Conservation (phyloP, 1,284 basidiomycete genomes). For the Cryptococcus wingfieldii region DNA sequence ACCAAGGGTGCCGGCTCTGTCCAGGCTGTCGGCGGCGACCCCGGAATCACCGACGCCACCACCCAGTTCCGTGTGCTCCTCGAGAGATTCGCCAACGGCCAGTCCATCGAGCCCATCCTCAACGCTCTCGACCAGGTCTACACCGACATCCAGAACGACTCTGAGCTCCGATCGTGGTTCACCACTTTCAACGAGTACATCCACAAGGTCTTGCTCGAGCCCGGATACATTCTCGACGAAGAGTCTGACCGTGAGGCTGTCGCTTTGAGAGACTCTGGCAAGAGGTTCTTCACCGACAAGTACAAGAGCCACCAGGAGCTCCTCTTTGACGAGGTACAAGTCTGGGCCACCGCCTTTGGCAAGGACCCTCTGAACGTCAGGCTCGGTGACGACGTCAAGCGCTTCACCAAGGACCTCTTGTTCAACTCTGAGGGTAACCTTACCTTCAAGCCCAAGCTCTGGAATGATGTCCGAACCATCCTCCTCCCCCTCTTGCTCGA, state of each 20-base stretch:
- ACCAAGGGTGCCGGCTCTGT: conserved; percentile 47
- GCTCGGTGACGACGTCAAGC: conserved; percentile 77
- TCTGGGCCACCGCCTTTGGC: conserved; percentile 77
- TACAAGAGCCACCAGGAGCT: conserved; percentile 80
- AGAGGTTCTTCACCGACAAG: conserved; percentile 74
- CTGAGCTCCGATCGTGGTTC: conserved; percentile 76
- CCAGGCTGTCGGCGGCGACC: conserved; percentile 54
- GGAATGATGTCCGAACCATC: conserved; percentile 76
- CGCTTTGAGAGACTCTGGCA: conserved; percentile 64
- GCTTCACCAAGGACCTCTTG: conserved; percentile 74
- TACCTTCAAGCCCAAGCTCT: conserved; percentile 82
- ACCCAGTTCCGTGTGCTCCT: conserved; percentile 71
- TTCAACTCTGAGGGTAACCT: conserved; percentile 73
- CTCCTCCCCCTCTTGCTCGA: conserved; percentile 77
- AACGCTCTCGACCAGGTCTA: conserved; percentile 70
- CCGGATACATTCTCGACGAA: conserved; percentile 82
- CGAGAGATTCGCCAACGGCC: conserved; percentile 83
- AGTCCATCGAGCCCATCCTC: conserved; percentile 61
- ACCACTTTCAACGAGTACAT: conserved; percentile 60
- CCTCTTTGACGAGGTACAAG: conserved; percentile 64
- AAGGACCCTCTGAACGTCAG: conserved; percentile 77
- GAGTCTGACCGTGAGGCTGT: conserved; percentile 62
- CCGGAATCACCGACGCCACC: conserved; percentile 58
- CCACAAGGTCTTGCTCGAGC: conserved; percentile 72
- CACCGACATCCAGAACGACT: conserved; percentile 70